Evolutionary conservation across 2,329 filamentous ascomycete species (phyloP).

Genomic region (Fusarium miscanthi): DNA sequence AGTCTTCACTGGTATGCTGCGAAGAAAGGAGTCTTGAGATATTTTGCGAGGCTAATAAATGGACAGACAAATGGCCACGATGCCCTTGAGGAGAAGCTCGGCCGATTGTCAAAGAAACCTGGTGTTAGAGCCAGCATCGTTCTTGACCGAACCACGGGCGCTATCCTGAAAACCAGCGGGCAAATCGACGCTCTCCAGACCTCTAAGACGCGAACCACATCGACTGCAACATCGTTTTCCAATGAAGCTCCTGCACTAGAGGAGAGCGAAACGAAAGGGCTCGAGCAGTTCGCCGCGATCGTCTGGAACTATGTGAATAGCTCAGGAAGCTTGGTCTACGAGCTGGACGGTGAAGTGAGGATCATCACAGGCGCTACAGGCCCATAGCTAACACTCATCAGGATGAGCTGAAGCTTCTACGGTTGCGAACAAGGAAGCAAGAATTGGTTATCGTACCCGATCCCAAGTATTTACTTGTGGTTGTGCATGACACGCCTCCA

Average conservation of each 20-base stretch:
- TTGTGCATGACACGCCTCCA: slow-evolving; percentile 83
- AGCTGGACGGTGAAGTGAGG: slow-evolving; percentile 75
- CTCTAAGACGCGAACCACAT: slow-evolving; percentile 50
- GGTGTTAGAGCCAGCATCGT: slow-evolving; percentile 83
- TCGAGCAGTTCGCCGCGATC: slow-evolving; percentile 79
- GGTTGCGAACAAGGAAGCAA: slow-evolving; percentile 84
- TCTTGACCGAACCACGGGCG: slow-evolving; percentile 76
- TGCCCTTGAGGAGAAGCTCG: slow-evolving; percentile 72
- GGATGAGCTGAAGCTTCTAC: slow-evolving; percentile 81
- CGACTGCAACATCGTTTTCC: slow-evolving; percentile 58
- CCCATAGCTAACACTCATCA: slow-evolving; percentile 49
- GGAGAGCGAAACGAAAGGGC: slow-evolving; percentile 65
- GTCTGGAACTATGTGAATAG: slow-evolving; percentile 80
- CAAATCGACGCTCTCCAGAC: slow-evolving; percentile 68
- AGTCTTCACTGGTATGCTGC: slow-evolving; percentile 39
- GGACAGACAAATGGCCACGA: slow-evolving; percentile 63
- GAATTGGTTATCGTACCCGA: slow-evolving; percentile 88
- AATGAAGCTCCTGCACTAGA: slow-evolving; percentile 57
- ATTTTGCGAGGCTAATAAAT: background rate
- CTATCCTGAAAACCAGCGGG: slow-evolving; percentile 80
- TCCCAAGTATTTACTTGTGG: slow-evolving; percentile 79
- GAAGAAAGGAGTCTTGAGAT: background rate
- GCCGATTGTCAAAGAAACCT: slow-evolving; percentile 78
- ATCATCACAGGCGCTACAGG: slow-evolving; percentile 1
- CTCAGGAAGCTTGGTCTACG: slow-evolving; percentile 76